Evolutionary conservation across 1,139 yeast species (phyloP).

Genomic region (Casaregolazyma suthepensis): DNA sequence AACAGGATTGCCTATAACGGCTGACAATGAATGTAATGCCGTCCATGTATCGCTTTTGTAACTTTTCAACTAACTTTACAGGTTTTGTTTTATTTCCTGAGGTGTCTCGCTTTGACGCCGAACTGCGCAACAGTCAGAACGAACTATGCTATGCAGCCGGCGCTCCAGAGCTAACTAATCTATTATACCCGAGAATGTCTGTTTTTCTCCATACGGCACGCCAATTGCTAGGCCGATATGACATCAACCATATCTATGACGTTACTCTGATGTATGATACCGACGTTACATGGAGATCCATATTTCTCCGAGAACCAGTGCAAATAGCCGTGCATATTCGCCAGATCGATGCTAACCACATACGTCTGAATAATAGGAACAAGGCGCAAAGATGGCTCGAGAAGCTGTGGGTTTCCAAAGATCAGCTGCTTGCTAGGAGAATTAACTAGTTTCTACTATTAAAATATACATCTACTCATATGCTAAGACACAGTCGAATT

Average conservation of each 20-base stretch:
- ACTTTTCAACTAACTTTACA: constrained; percentile 11
- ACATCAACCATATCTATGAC: constrained; percentile 39
- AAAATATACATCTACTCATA: background rate
- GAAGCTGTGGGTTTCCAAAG: constrained; percentile 23
- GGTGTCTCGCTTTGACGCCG: constrained; percentile 23
- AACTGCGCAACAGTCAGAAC: constrained; percentile 28
- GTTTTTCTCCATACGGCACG: constrained; percentile 27
- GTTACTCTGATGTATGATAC: constrained; percentile 43
- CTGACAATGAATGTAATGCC: background rate
- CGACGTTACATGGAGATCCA: constrained; percentile 13
- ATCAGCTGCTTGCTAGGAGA: constrained; percentile 12
- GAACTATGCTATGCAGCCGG: constrained; percentile 24
- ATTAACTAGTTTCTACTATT: background rate
- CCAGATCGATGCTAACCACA: constrained; percentile 32
- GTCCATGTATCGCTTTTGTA: constrained; percentile 2
- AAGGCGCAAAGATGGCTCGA: constrained; percentile 27
- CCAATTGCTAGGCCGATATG: constrained; percentile 14
- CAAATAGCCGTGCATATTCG: constrained; percentile 1
- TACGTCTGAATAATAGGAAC: constrained; percentile 46
- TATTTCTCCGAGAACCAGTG: constrained; percentile 32
- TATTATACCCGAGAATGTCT: constrained; percentile 40
- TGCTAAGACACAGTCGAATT: background rate
- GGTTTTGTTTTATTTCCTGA: constrained; percentile 36
- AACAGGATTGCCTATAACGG: background rate
- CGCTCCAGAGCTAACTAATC: constrained; percentile 44